Base-by-base conservation (phyloP, 2,329 filamentous ascomycete genomes). In the Venturia nashicola region DNA sequence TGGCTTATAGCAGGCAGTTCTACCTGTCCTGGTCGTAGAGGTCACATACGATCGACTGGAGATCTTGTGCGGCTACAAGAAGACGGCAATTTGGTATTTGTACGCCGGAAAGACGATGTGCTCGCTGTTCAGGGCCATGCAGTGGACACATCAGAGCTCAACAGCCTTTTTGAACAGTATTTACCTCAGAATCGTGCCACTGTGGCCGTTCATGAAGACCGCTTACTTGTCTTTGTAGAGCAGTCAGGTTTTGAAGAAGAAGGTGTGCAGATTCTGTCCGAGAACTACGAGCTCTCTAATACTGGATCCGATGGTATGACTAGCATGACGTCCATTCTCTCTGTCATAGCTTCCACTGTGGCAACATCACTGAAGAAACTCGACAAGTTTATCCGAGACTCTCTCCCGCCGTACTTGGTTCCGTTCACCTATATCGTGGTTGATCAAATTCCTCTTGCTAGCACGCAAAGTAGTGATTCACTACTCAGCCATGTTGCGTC, bases 361-460 rank as follows among this genome's bases (percentile, higher is more conserved):
- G 71, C 70, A 20, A 61, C 68, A 5, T 70, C 71, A 11, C 66
- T 79, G 6, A 77, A 76, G 65, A 75, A 73, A 40, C 70, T 80
- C 5, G 72, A 79, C 68, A 77, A 75, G 63, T 74, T 68, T 39
- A 72, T 78, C 23, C 72, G 75, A 60, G 70, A 72, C 39, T 75
- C 79, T 27, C 71, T 82, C n/a, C 76, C 79, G 2, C 74, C 75
- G 4, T 78, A 79, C 65, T 77, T 80, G 75, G 70, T 79, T n/a
- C 79, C 79, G 0, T 76, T 72, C 46, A 70, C 72, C 0, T 81
- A 79, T 63, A 66, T 80, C 8, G 68, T 76, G 9, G 66, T 80
- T 34, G 72, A 77, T 36, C 71, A 70, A 36, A 54, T 80, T 18
- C 76, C 76, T 0, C 63, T 65, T 9, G 66, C 44, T 20, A 16